Evolutionary conservation across 768 basidiomycete genomes (phyloP).

Genomic region (Pisolithus marmoratus): DNA sequence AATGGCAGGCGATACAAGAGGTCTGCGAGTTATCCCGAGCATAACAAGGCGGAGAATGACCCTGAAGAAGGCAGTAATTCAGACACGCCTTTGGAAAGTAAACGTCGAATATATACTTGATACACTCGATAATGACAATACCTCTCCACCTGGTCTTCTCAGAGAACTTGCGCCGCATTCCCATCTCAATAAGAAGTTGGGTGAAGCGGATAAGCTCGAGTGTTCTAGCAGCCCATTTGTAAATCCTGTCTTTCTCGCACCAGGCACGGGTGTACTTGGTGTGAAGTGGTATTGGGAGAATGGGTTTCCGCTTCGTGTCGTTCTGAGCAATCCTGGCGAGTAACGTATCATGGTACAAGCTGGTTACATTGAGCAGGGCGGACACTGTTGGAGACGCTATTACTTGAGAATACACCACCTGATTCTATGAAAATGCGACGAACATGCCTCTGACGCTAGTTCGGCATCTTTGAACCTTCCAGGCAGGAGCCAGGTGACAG

Average conservation of each 20-base stretch:
- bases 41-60: constrained; percentile 69
- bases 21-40: constrained; percentile 68
- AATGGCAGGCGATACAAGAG: constrained; percentile 70
- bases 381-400: constrained; percentile 54
- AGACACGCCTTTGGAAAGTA: not conserved
- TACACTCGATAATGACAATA: constrained; percentile 67
- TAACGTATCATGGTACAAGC: constrained; percentile 95
- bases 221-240: constrained; percentile 73
- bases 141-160: constrained; percentile 65
- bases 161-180: constrained; percentile 64
- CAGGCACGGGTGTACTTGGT: constrained; percentile 88
- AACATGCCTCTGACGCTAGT: constrained; percentile 88
- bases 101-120: constrained; percentile 62
- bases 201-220: constrained; percentile 76
- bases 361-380: constrained; percentile 78
- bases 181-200: constrained; percentile 89
- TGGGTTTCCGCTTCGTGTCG: constrained; percentile 65
- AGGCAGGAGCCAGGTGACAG: constrained; percentile 92
- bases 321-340: constrained; percentile 59
- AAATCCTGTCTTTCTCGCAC: constrained; percentile 60
- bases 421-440: constrained; percentile 34
- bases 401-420: constrained; percentile 8
- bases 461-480: constrained; percentile 98
- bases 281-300: constrained; percentile 73
- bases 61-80: constrained; percentile 36